Evolutionary conservation across 768 basidiomycete species (phyloP), one percentile per base, ranked within the genome.

Genomic region (Hydnum rufescens): DNA sequence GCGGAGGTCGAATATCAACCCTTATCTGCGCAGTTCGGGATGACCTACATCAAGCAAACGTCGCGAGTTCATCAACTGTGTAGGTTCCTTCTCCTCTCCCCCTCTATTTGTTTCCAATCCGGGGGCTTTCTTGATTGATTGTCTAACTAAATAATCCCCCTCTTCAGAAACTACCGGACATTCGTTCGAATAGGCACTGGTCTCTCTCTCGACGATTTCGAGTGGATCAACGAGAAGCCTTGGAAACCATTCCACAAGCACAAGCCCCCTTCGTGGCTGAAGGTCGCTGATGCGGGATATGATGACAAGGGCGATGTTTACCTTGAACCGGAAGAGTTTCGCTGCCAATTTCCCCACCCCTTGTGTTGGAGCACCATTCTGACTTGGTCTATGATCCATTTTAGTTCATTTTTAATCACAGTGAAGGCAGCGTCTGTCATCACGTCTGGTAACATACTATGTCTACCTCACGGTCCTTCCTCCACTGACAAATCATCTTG

Each of bases 361-460:
- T n/a, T 50, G n/a, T n/a, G n/a, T n/a, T n/a, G n/a, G n/a, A n/a
- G n/a, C n/a, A n/a, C n/a, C n/a, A n/a, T n/a, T n/a, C n/a, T n/a
- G n/a, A n/a, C n/a, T n/a, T n/a, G n/a, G n/a, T n/a, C n/a, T n/a
- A n/a, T n/a, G n/a, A n/a, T n/a, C n/a, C 30, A 19, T 30, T 32
- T 19, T 55, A 95, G 92, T 58, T 95, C 93, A 0, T 97, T 99
- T 64, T 82, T 96, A 32, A 55, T 97, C 58, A 83, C 83, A 59
- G 76, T 97, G 53, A 97, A 97, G 65, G 93, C 87, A 0, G 85
- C 92, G 0, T 90, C 96, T 62, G 86, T 97, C 51, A 78, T 78
- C 2, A 66, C 72, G 5, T 74, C 85, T 42, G 82, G 88, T 81
- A 54, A n/a, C n/a, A n/a, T n/a, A n/a, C n/a, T n/a, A n/a, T n/a